These are phyloP conservation scores for Lanmaoa rubissima DNA, from an alignment of 768 basidiomycete genomes.

Conservation along the genomic window DNA sequence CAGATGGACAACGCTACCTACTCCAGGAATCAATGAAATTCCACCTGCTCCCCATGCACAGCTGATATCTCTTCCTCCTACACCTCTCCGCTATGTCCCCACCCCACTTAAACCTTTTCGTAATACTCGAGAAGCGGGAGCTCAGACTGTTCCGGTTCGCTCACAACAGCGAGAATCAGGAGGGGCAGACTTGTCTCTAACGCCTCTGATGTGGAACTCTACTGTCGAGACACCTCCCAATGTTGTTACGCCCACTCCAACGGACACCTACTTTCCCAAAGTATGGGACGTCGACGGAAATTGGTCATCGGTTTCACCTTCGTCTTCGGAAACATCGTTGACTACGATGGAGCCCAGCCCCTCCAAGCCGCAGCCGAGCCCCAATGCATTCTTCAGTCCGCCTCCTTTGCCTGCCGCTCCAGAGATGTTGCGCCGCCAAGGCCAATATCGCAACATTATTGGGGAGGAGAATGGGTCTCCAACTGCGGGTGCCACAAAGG, in stretches of 20 bases:
- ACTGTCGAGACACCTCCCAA: constrained; percentile 77
- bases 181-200: constrained; percentile 54
- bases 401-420: constrained; percentile 64
- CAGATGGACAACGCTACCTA: constrained; percentile 53
- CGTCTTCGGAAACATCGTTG: constrained; percentile 24
- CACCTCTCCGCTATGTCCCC: constrained; percentile 25
- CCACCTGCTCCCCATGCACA: constrained; percentile 60
- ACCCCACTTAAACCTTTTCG: constrained; percentile 16
- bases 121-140: constrained; percentile 17
- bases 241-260: constrained; percentile 53
- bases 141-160: constrained; percentile 24
- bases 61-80: constrained; percentile 47
- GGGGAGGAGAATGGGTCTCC: constrained; percentile 43
- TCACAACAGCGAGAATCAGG: constrained; percentile 11
- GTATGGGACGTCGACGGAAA: constrained; percentile 70
- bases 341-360: constrained; percentile 22
- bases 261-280: constrained; percentile 78
- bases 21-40: constrained; percentile 59
- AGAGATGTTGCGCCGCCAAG: constrained; percentile 62
- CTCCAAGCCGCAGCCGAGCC: constrained; percentile 12
- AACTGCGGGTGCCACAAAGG: constrained; percentile 67
- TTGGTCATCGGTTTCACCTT: constrained; percentile 38
- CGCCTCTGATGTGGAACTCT: constrained; percentile 77
- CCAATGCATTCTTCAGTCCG: constrained; percentile 54
- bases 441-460: constrained; percentile 68